Conservation (phyloP, 106 monocot genomes). For the Amphibolis antarctica region DNA sequence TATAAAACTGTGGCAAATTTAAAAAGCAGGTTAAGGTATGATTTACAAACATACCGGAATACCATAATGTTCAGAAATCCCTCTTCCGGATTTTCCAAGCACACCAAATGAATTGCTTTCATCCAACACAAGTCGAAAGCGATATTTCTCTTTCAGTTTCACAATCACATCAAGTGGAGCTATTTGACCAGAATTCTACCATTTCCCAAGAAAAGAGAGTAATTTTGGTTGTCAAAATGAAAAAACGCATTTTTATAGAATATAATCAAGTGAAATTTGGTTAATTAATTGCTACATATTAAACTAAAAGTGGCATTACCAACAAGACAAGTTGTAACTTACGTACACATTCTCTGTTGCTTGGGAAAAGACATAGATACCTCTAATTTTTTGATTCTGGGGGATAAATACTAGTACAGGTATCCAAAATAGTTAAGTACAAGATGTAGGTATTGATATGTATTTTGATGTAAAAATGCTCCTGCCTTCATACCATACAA, state of each 20-base stretch:
- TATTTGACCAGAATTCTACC: constrained; percentile 82
- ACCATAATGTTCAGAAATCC: constrained; percentile 71
- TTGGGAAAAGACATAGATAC: too few species aligned
- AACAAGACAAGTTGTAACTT: too few species aligned
- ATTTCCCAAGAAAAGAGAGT: neutral
- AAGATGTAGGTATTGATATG: too few species aligned
- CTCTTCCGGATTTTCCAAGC: constrained; percentile 77
- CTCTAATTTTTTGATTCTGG: too few species aligned
- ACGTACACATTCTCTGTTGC: too few species aligned
- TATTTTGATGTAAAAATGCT: too few species aligned
- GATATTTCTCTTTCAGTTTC: constrained; percentile 84
- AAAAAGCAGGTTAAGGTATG: neutral
- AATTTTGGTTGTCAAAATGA: neutral
- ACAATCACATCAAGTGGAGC: constrained; percentile 85
- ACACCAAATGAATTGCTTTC: constrained; percentile 89
- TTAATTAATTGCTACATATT: neutral
- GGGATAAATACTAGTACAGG: too few species aligned
- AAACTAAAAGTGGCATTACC: neutral
- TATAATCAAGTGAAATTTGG: neutral
- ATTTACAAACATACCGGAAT: constrained; percentile 32
- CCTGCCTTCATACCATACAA: too few species aligned
- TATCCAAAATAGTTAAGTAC: too few species aligned
- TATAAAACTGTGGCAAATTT: neutral
- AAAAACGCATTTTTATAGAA: neutral
- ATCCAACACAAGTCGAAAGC: constrained; percentile 61